Evolutionary conservation across 2,329 filamentous ascomycete genomes (phyloP), one percentile per base, ranked within the genome.

Genomic region (Apiospora sp.): DNA sequence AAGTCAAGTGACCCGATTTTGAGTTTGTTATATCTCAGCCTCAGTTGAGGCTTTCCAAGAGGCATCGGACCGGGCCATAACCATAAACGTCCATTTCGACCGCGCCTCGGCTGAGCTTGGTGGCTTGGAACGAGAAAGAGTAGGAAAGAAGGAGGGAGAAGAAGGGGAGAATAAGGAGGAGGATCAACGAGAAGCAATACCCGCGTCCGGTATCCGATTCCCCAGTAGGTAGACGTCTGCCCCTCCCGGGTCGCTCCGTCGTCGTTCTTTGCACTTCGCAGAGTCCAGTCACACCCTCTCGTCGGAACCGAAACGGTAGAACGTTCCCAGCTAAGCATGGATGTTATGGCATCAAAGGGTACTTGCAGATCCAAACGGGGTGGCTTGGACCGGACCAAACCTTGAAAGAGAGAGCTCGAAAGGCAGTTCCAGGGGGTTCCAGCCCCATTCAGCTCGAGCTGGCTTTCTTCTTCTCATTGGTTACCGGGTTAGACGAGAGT

Each of bases 341-440:
- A 64, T 64, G n/a, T 10, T 6, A 64, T n/a, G 3, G 37, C 37
- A 61, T 61, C 30, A 4, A 12, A 61, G n/a, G 19, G 16, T 37
- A 34, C 54, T 34, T 61, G 54, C 19, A 61, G 54, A 37, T 37
- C 54, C 30, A 64, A 41, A 64, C 58, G 58, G 58, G 58, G 58
- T 64, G 58, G 58, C 58, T 64, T 41, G 58, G 34, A 34, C 58
- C 58, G 34, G 58, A 13, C 58, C n/a, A 64, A 64, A 64, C 34
- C 58, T 64, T 64, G 54, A 64, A n/a, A 41, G 58, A 64, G 14
- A 34, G 58, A 41, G 34, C 58, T 64, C 4, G 58, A 64, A 37
- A 37, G 34, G 34, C 41, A 41, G 22, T 34, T 34, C 58, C n/a
- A 34, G 34, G 58, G 58, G 58, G 10, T 8, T 16, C 6, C 51